phyloP scores from a whole-genome alignment of 1,284 basidiomycete genomes.

The Somion occarium region DNA sequence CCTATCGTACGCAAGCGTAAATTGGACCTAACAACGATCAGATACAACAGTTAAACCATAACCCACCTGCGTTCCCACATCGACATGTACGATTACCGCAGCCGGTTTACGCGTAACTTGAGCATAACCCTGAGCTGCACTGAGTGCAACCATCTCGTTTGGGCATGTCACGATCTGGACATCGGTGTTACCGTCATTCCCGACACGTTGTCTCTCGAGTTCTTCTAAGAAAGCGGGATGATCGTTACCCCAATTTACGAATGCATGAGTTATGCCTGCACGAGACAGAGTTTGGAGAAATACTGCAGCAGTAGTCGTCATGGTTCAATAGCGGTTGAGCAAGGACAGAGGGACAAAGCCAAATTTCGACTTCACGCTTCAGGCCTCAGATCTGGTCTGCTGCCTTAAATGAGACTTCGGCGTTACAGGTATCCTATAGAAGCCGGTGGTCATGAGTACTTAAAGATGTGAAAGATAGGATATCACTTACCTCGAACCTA shows the following conservation, averaged over 20 bases:
- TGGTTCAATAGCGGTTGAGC: no score
- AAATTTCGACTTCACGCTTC: no score
- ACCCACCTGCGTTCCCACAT: conserved; percentile 63
- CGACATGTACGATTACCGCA: conserved; percentile 68
- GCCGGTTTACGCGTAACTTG: conserved; percentile 63
- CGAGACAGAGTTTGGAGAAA: conserved; percentile 53
- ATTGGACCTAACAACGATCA: conserved; percentile 2
- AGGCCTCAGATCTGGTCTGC: no score
- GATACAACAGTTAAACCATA: background rate
- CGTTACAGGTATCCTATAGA: no score
- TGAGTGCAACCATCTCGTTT: conserved; percentile 73
- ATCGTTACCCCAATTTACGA: conserved; percentile 74
- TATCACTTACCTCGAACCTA: no score
- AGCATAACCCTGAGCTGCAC: conserved; percentile 65
- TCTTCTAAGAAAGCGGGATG: conserved; percentile 70
- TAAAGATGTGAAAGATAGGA: no score
- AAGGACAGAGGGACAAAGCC: no score
- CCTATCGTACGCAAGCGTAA: conserved; percentile 31
- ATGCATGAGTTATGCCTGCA: conserved; percentile 64
- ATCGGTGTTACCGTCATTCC: conserved; percentile 32
- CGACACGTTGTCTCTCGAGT: conserved; percentile 47
- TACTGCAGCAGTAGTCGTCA: conserved; percentile 54
- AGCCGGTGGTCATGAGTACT: no score
- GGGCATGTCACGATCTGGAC: conserved; percentile 60
- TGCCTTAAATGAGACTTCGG: no score